A percentile compares a stretch with the other conserved stretches of the same genome.
phyloP scores from a whole-genome alignment of 1,284 basidiomycete genomes.

The Peniophora sp. region DNA sequence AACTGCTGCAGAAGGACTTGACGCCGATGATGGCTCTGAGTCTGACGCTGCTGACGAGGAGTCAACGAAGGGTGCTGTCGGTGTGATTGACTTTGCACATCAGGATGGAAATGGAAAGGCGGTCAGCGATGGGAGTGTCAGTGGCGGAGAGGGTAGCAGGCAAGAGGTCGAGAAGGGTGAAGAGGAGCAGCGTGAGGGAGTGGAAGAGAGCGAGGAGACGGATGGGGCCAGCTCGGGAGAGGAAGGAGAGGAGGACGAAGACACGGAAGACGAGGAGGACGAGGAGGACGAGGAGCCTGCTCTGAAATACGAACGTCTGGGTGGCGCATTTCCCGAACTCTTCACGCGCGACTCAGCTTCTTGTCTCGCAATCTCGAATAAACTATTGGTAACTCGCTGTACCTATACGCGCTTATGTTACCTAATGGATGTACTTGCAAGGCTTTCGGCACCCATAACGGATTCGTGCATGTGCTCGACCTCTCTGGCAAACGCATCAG shows the following conservation, averaged over 20 bases:
- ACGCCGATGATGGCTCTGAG: too few relatives aligned
- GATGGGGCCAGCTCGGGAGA: constrained; percentile 26
- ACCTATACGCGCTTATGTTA: background rate
- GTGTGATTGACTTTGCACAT: too few relatives aligned
- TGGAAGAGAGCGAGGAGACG: constrained; percentile 12
- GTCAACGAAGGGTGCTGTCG: too few relatives aligned
- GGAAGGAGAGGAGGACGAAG: constrained; percentile 36
- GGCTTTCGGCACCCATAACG: constrained; percentile 88
- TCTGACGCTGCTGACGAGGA: too few relatives aligned
- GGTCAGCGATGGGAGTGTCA: constrained; percentile 6
- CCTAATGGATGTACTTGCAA: constrained; percentile 21
- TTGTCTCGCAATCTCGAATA: constrained; percentile 70
- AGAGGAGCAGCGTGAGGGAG: constrained; percentile 4
- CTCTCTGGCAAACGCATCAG: constrained; percentile 79
- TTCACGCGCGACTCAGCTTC: constrained; percentile 86
- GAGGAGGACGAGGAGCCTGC: constrained; percentile 78
- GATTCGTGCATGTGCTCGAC: constrained; percentile 85
- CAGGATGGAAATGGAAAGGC: too few relatives aligned
- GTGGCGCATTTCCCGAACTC: constrained; percentile 70
- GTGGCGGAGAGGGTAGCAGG: constrained; percentile 10
- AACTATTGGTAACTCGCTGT: constrained; percentile 54
- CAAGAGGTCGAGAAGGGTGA: background rate
- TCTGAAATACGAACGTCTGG: constrained; percentile 85
- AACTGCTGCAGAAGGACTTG: too few relatives aligned
- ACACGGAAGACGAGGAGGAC: constrained; percentile 48